phyloP scores from a whole-genome alignment of 148 eudicot species.

The Cornus kousa region DNA sequence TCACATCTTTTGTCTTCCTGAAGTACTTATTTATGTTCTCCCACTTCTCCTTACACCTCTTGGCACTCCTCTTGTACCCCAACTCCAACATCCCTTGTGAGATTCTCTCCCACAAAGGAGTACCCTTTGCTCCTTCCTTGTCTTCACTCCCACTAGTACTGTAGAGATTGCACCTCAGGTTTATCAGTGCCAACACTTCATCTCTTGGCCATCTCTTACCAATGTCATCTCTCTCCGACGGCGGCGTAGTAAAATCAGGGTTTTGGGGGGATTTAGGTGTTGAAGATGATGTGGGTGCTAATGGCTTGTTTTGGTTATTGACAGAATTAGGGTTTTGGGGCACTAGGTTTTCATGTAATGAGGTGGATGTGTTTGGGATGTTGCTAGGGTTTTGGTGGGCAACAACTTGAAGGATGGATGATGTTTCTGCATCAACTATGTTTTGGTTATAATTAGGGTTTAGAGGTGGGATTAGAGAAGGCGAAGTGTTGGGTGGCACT shows the following conservation, averaged over 20 bases:
- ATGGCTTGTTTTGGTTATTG: constrained; percentile 5
- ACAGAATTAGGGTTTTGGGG: constrained; percentile 36
- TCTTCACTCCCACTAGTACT: constrained; percentile 17
- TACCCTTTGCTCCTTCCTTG: constrained; percentile 35
- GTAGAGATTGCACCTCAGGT: constrained; percentile 58
- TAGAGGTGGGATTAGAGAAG: constrained; percentile 28
- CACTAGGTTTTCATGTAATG: constrained; percentile 21
- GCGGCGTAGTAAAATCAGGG: not conserved
- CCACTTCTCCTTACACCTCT: constrained; percentile 97
- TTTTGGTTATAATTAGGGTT: constrained; percentile 18
- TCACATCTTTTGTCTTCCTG: constrained; percentile 78
- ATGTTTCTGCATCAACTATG: not conserved
- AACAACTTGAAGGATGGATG: not conserved
- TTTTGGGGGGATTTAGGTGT: constrained; percentile 13
- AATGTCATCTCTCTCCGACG: constrained; percentile 34
- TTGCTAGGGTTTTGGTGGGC: not conserved
- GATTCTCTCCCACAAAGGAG: constrained; percentile 85
- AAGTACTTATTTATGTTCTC: constrained; percentile 97
- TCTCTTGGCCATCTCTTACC: constrained; percentile 95
- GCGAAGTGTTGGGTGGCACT: constrained; percentile 25
- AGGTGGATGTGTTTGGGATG: not conserved
- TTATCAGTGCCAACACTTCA: constrained; percentile 77
- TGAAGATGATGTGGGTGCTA: constrained; percentile 17
- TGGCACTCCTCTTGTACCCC: constrained; percentile 82
- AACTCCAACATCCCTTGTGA: constrained; percentile 68